phyloP scores from a whole-genome alignment of 2,329 filamentous ascomycete species.

The Lachnellula suecica region DNA sequence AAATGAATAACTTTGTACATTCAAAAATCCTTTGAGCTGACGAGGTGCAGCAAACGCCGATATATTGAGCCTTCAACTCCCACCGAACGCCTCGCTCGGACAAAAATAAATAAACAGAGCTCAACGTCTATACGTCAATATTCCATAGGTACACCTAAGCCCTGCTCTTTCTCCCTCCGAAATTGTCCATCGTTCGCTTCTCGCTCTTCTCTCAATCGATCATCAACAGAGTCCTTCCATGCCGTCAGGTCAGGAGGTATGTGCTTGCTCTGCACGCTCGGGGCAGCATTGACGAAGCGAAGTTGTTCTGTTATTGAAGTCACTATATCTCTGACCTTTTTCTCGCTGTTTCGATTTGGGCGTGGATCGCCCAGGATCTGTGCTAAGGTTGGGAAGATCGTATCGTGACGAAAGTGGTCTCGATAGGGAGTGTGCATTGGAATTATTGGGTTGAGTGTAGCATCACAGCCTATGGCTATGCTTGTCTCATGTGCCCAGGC shows the following conservation, averaged over 20 bases:
- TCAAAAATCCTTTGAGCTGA: too few species aligned
- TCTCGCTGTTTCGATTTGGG: conserved; percentile 74
- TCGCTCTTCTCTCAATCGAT: conserved; percentile 62
- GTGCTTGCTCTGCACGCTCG: conserved; percentile 80
- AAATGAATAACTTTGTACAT: too few species aligned
- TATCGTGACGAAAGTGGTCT: conserved; percentile 84
- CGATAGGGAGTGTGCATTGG: conserved; percentile 82
- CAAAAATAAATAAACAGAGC: neutral
- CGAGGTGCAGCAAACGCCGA: neutral
- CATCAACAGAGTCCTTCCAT: conserved; percentile 68
- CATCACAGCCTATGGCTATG: conserved; percentile 75
- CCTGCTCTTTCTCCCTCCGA: conserved; percentile 55
- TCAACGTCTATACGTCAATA: conserved; percentile 18
- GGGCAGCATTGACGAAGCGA: conserved; percentile 78
- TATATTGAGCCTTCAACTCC: neutral
- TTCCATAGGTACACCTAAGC: conserved; percentile 58
- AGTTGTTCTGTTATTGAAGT: conserved; percentile 82
- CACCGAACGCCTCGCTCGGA: conserved; percentile 14
- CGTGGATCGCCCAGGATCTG: conserved; percentile 65
- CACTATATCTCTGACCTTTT: conserved; percentile 74
- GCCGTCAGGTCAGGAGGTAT: conserved; percentile 76
- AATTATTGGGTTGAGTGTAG: conserved; percentile 69
- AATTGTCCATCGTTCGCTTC: conserved; percentile 56
- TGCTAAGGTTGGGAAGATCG: conserved; percentile 83
- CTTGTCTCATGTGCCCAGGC: conserved; percentile 97